Evolutionary conservation across 176 grass and related monocot species (phyloP).

Genomic region (Zea luxurians): DNA sequence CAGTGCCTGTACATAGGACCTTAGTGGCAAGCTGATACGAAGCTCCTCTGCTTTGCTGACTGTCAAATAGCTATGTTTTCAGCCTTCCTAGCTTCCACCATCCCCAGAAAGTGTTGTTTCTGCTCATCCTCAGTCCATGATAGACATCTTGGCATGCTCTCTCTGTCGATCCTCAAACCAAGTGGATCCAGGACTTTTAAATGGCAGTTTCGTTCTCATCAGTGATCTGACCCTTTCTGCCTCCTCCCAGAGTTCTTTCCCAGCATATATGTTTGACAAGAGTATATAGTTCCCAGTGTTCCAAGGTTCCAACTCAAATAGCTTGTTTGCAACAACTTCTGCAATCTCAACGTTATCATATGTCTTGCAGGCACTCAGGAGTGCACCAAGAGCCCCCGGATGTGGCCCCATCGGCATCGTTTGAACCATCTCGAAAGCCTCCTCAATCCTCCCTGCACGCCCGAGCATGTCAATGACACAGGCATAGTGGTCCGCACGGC

Average conservation of each 20-base stretch:
- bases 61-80: constrained; percentile 23
- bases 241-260: constrained; percentile 62
- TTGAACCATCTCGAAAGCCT: constrained; percentile 60
- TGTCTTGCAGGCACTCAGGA: constrained; percentile 76
- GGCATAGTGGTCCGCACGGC: constrained; percentile 53
- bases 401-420: constrained; percentile 67
- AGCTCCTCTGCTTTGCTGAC: constrained; percentile 5
- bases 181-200: constrained; percentile 67
- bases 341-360: constrained; percentile 70
- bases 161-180: constrained; percentile 53
- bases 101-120: neutral
- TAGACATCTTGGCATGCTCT: constrained; percentile 28
- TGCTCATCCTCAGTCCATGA: constrained; percentile 31
- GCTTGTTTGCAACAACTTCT: constrained; percentile 64
- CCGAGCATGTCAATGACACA: constrained; percentile 78
- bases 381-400: constrained; percentile 64
- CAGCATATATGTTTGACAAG: constrained; percentile 71
- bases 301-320: constrained; percentile 67
- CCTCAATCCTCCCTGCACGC: constrained; percentile 63
- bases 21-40: constrained; percentile 13
- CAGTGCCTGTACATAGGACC: constrained; percentile 21
- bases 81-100: constrained; percentile 1
- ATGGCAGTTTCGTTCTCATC: constrained; percentile 51
- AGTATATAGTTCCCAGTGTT: constrained; percentile 85
- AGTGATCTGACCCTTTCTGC: constrained; percentile 57